These are phyloP conservation scores for Cornus controversa DNA, from an alignment of 148 eudicot genomes.

Conservation along the genomic window DNA sequence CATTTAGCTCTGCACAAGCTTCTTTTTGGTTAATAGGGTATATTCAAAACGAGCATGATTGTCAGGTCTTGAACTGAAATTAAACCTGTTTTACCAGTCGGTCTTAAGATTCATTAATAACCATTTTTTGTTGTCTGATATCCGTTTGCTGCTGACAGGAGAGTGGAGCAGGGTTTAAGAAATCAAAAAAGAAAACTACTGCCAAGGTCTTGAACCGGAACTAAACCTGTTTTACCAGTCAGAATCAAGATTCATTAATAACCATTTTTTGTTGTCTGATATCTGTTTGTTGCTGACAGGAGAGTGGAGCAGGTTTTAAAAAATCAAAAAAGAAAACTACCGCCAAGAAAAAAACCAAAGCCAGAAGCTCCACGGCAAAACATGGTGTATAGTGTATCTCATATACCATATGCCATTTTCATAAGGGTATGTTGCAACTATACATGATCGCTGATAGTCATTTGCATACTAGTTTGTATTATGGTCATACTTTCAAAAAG, in stretches of 20 bases:
- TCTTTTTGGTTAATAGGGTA: neutral
- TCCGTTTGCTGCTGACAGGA: slow-evolving; percentile 48
- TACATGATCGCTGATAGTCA: neutral
- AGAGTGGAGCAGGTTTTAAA: slow-evolving; percentile 54
- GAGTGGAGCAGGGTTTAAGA: slow-evolving; percentile 53
- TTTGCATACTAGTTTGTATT: neutral
- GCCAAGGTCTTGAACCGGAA: neutral
- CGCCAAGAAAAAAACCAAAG: slow-evolving; percentile 35
- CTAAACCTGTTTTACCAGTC: neutral
- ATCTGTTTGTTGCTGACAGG: slow-evolving; percentile 43
- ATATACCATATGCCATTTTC: neutral
- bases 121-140: neutral
- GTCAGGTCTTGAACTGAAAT: neutral
- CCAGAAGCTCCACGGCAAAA: neutral
- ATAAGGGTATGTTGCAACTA: neutral
- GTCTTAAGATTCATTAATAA: neutral
- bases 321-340: slow-evolving; percentile 35
- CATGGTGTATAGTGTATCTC: neutral
- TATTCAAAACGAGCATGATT: neutral
- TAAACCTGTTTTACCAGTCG: neutral
- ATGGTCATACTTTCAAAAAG: neutral
- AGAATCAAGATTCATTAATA: neutral
- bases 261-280: neutral
- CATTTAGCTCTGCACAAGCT: neutral
- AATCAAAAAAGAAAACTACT: slow-evolving; percentile 26